Conservation (phyloP, 2,329 filamentous ascomycete genomes). For the Pseudogymnoascus sp. region DNA sequence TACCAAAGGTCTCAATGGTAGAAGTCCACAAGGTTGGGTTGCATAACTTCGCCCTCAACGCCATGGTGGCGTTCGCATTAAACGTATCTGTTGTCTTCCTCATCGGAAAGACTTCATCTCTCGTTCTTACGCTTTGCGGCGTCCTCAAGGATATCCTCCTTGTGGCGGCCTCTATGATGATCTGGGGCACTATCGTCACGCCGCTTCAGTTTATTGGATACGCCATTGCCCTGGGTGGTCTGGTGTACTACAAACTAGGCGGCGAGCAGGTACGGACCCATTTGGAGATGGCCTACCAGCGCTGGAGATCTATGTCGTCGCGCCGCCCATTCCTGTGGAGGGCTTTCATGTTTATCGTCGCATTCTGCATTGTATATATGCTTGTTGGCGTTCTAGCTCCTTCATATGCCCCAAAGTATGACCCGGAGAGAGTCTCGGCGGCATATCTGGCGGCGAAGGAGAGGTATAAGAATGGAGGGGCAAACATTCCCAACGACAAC, state of each 20-base stretch:
- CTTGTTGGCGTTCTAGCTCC: slow-evolving; percentile 61
- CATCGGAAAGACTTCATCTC: slow-evolving; percentile 80
- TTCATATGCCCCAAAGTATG: slow-evolving; percentile 46
- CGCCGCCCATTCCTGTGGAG: slow-evolving; percentile 69
- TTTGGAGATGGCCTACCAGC: slow-evolving; percentile 61
- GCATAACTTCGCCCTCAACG: slow-evolving; percentile 65
- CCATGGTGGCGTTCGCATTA: slow-evolving; percentile 67
- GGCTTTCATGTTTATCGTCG: slow-evolving; percentile 58
- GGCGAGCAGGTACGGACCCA: slow-evolving; percentile 78
- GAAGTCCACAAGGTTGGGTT: slow-evolving; percentile 68
- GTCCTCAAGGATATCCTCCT: slow-evolving; percentile 84
- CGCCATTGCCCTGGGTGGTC: slow-evolving; percentile 67
- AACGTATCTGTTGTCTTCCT: slow-evolving; percentile 82
- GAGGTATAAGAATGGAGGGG: neutral
- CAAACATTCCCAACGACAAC: neutral
- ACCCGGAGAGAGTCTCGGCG: slow-evolving; percentile 29
- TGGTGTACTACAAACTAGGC: slow-evolving; percentile 81
- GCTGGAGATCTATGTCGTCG: slow-evolving; percentile 79
- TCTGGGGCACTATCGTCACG: slow-evolving; percentile 70
- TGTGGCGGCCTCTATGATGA: slow-evolving; percentile 68
- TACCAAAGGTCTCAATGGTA: slow-evolving; percentile 58
- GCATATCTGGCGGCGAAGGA: slow-evolving; percentile 1
- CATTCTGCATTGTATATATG: slow-evolving; percentile 57
- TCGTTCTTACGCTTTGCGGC: slow-evolving; percentile 78
- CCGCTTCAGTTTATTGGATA: slow-evolving; percentile 76